Evolutionary conservation across 495 filamentous ascomycete species (phyloP).

Genomic region (Parathielavia hyrcaniae): DNA sequence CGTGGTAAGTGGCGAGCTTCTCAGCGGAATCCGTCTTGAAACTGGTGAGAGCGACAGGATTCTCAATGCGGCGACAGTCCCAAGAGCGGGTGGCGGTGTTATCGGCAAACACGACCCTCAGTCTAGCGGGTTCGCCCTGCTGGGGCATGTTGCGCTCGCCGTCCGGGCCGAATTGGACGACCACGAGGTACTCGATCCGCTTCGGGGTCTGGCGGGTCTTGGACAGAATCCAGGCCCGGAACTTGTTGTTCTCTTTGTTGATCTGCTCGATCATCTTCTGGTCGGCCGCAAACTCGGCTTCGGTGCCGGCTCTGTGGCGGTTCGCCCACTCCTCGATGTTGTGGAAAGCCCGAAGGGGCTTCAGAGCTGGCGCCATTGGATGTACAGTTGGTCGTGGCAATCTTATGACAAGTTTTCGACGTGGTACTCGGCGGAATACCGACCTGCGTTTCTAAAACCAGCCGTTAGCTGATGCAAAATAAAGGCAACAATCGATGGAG

Average conservation of each 20-base stretch:
- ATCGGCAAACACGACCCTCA: not conserved
- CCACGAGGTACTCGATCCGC: not conserved
- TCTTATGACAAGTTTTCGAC: not conserved
- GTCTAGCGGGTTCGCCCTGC: not conserved
- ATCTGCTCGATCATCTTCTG: not conserved
- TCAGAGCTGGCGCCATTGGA: not conserved
- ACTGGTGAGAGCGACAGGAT: not conserved
- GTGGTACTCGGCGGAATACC: not conserved
- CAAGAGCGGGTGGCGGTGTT: not conserved
- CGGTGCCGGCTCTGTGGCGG: conserved; percentile 11
- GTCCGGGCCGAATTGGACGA: not conserved
- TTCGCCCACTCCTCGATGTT: conserved; percentile 2
- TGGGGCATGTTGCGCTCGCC: conserved; percentile 1
- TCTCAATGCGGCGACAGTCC: conserved; percentile 1
- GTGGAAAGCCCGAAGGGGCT: not conserved
- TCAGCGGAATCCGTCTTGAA: not conserved
- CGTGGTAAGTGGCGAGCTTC: not conserved
- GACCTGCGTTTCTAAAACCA: not conserved
- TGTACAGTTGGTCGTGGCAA: not conserved
- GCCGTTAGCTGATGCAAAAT: too few species aligned
- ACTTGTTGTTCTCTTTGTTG: conserved; percentile 3
- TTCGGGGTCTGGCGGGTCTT: conserved; percentile 3
- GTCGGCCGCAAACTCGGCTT: conserved; percentile 6
- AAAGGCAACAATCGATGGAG: too few species aligned
- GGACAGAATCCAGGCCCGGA: conserved; percentile 6